Percentiles rank a stretch among this genome's conserved stretches.
Conservation (phyloP, 2,329 filamentous ascomycete species). For the Penicillium brevicompactum region DNA sequence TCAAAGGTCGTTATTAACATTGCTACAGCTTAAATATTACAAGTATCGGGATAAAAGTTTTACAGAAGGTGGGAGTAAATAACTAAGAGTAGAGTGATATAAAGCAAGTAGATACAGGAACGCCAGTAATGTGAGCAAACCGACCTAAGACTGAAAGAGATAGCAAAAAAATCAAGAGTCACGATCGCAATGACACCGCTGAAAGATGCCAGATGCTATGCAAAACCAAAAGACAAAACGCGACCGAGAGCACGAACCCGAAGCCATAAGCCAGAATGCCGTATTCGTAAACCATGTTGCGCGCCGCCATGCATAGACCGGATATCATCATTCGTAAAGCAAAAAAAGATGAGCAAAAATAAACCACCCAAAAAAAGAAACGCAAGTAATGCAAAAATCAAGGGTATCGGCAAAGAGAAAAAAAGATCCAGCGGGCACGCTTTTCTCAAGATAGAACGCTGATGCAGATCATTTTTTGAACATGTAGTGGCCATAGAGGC, state of each 20-base stretch:
- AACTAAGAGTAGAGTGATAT: constrained; percentile 21
- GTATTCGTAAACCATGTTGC: constrained; percentile 31
- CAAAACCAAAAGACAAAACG: constrained; percentile 25
- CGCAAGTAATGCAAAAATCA: constrained; percentile 15
- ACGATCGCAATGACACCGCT: constrained; percentile 17
- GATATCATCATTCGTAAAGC: constrained; percentile 30
- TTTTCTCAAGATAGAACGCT: constrained; percentile 17
- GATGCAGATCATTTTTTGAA: constrained; percentile 51
- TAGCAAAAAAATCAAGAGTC: neutral
- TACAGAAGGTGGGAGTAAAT: neutral
- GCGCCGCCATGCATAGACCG: constrained; percentile 32
- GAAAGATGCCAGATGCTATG: constrained; percentile 30
- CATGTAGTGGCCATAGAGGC: constrained; percentile 63
- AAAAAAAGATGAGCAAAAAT: constrained; percentile 13
- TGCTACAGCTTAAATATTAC: no score
- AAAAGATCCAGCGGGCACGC: constrained; percentile 12
- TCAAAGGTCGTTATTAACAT: no score
- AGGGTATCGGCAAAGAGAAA: constrained; percentile 23
- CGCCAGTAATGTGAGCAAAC: constrained; percentile 10
- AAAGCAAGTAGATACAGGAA: constrained; percentile 8
- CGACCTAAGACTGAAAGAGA: neutral
- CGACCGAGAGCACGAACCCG: constrained; percentile 29
- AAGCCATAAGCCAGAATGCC: constrained; percentile 28
- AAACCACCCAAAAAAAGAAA: constrained; percentile 13
- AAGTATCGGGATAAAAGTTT: no score